Evolutionary conservation across 2,329 filamentous ascomycete genomes (phyloP), one percentile per base, ranked within the genome.

Genomic region (Neonectria sp.): DNA sequence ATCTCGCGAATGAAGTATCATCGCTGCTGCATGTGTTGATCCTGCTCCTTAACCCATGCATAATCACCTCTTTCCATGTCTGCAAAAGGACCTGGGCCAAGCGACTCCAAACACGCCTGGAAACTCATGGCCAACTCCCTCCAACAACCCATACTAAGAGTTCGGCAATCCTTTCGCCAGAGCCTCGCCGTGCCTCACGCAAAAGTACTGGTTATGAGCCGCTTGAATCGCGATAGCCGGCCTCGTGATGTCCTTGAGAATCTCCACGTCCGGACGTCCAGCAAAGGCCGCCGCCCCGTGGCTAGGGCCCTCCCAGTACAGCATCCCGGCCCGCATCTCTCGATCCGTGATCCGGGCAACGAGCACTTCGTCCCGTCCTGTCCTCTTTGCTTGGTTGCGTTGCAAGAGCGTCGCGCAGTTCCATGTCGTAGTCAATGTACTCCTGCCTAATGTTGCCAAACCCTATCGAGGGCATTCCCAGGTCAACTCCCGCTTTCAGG

Each of bases 161-260:
- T 63, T 59, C 3, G 67, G 55, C 6, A 79, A 69, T 0, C 68
- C 76, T n/a, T 70, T 72, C 3, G 57, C 72, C 49, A 79, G 48
- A 0, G 74, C 75, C 37, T 78, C 63, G 1, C 70, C 76, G 31
- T 79, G 77, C 40, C 60, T 66, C 45, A 69, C 59, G 0, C 74
- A 72, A 67, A 79, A 78, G 8, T 74, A 58, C 55, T 78, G 78
- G 35, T 79, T 77, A 29, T 79, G 75, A 3, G 51, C 73, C 2
- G 73, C 73, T 49, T 78, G 76, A 24, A 79, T 67, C 15, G 79
- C 76, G 1, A 73, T 73, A 1, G 76, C 67, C 15, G 76, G 75
- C n/a, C 76, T 78, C 3, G 51, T 68, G 27, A 79, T 57, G 3
- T 67, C 17, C 37, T 70, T 68, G 40, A 78, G 70, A 6, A 59